Evolutionary conservation across 139 green algal species (phyloP), one percentile per base, ranked within the genome.

Genomic region (Micractinium sp.): DNA sequence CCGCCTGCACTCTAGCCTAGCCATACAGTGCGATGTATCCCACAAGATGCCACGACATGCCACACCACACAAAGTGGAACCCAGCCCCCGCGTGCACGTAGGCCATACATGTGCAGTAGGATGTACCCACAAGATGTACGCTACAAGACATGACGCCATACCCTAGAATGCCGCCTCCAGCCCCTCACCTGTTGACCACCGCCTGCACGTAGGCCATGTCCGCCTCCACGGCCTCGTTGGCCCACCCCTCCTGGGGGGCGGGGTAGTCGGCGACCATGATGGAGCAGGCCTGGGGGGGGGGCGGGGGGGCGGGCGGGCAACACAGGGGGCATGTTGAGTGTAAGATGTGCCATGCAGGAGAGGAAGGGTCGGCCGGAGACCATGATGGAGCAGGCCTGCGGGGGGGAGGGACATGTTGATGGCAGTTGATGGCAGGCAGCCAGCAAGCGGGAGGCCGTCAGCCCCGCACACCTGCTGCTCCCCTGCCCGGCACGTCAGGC

Each of bases 231-330:
- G 86, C 60, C 31, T 89, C 79, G 88, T 94, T 76, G n/a, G 82
- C 84, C 92, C 93, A 97, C n/a, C 36, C 90, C 14, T 90, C 61
- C 56, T 93, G 25, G 1, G 89, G 69, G 2, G 63, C 39, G 39
- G 96, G 96, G 92, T 98, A 98, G 79, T 93, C 82, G 16, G 95
- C 91, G 19, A 97, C 77, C 96, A 99, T 99, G 90, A 99, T 97
- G 76, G 93, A 95, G 15, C 82, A 35, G 4, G 83, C 67, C 83
- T 86, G 74, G 33, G 3, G 3, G 33, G 12, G n/a, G 71, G 47
- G 9, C 9, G 47, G 47, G 7, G 9, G 47, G 7, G 47, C 7
- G 47, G 47, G 47, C 5, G 47, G 47, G 9, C 47, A 56, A 56
- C 7, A n/a, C n/a, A n/a, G n/a, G n/a, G 47, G 47, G 9, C 47